Evolutionary conservation across 345 rosid species (phyloP).

Genomic region (Murraya paniculata): DNA sequence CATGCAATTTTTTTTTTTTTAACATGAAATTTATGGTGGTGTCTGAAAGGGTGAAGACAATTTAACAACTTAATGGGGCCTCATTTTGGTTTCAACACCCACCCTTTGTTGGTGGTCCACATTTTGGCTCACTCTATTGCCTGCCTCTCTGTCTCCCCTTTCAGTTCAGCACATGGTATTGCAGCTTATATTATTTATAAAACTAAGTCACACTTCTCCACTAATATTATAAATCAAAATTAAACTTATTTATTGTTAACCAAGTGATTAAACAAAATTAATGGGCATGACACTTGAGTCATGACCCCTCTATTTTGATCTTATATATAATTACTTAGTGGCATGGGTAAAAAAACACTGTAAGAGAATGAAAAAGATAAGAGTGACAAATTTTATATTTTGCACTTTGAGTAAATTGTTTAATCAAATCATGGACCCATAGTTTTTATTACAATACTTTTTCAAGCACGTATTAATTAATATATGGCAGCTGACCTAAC

Average conservation of each 20-base stretch:
- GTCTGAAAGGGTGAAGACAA: too few species aligned
- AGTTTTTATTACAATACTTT: not conserved
- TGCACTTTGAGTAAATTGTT: too few species aligned
- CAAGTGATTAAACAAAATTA: not conserved
- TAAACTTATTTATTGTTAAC: not conserved
- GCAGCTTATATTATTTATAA: not conserved
- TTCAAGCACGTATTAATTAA: not conserved
- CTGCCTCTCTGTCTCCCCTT: not conserved
- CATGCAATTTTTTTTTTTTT: not conserved
- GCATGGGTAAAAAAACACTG: too few species aligned
- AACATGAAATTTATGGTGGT: slow-evolving; percentile 25
- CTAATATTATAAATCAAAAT: not conserved
- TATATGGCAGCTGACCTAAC: not conserved
- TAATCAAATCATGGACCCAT: not conserved
- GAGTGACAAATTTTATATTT: too few species aligned
- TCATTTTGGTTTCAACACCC: not conserved
- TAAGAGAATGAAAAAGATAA: too few species aligned
- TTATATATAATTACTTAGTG: too few species aligned
- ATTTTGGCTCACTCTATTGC: not conserved
- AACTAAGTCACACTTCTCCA: too few species aligned
- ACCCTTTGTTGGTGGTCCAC: not conserved
- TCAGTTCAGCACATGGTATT: not conserved
- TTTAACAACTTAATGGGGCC: slow-evolving; percentile 5
- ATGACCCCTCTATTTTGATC: not conserved
- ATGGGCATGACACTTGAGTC: not conserved